Percentiles rank a stretch among this genome's conserved stretches.
These are phyloP conservation scores for Epicoccum nigrum DNA, from an alignment of 2,329 filamentous ascomycete species.

Conservation along the genomic window DNA sequence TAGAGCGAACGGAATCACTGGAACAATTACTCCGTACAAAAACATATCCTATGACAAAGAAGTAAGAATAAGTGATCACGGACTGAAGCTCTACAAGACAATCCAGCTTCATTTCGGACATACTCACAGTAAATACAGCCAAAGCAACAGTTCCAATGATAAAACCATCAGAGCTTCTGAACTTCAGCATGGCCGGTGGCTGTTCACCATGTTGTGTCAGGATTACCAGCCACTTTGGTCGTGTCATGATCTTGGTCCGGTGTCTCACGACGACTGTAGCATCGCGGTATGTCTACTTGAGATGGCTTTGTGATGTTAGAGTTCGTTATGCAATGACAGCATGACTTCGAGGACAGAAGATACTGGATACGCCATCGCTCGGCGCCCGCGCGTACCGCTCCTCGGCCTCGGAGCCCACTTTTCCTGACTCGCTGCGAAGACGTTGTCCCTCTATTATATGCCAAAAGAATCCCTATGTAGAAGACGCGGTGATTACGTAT, in stretches of 20 bases:
- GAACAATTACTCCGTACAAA: slow-evolving; percentile 69
- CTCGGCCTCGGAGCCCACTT: slow-evolving; percentile 1
- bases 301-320: background rate
- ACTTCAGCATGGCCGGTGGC: slow-evolving; percentile 40
- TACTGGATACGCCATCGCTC: slow-evolving; percentile 7
- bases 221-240: slow-evolving; percentile 34
- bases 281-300: background rate
- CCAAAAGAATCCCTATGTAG: no score
- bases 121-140: slow-evolving; percentile 46
- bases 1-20: slow-evolving; percentile 73
- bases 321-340: background rate
- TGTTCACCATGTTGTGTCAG: slow-evolving; percentile 39
- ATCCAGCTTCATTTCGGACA: no score
- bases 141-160: slow-evolving; percentile 44
- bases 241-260: slow-evolving; percentile 15
- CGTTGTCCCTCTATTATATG: no score
- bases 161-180: slow-evolving; percentile 43
- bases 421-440: background rate
- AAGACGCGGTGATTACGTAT: background rate
- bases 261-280: background rate
- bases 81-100: no score
- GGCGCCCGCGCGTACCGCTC: slow-evolving; percentile 10
- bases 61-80: slow-evolving; percentile 5
- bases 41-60: slow-evolving; percentile 64
- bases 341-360: background rate